phyloP scores from a whole-genome alignment of 495 filamentous ascomycete species.

The Tetracladium marchalianum region DNA sequence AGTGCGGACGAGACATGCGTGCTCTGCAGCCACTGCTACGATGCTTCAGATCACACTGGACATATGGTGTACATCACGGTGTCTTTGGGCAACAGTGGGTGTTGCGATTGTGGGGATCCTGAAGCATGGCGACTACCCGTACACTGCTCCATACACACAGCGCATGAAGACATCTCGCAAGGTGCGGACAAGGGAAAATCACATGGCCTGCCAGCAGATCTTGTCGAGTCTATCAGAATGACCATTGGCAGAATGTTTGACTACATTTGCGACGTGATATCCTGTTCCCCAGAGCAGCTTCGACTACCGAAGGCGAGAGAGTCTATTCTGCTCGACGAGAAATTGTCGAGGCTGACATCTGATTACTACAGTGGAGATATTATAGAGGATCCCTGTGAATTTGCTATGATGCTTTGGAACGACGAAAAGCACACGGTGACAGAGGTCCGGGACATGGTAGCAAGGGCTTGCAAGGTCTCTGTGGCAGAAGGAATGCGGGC shows the following conservation, averaged over 20 bases:
- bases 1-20: slow-evolving; percentile 80
- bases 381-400: slow-evolving; percentile 52
- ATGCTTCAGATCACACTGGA: slow-evolving; percentile 87
- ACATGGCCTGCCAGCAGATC: slow-evolving; percentile 54
- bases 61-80: slow-evolving; percentile 82
- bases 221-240: slow-evolving; percentile 63
- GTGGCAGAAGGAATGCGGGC: slow-evolving; percentile 57
- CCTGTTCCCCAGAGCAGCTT: slow-evolving; percentile 92
- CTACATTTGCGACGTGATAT: slow-evolving; percentile 94
- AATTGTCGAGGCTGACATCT: slow-evolving; percentile 60
- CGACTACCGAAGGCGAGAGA: slow-evolving; percentile 73
- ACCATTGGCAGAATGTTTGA: slow-evolving; percentile 81
- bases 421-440: slow-evolving; percentile 95
- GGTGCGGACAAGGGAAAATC: slow-evolving; percentile 55
- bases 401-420: slow-evolving; percentile 88
- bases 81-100: slow-evolving; percentile 83
- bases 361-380: slow-evolving; percentile 48
- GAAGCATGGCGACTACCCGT: slow-evolving; percentile 87
- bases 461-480: slow-evolving; percentile 72
- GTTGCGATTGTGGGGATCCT: slow-evolving; percentile 92
- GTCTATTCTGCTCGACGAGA: slow-evolving; percentile 72
- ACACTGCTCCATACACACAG: slow-evolving; percentile 87
- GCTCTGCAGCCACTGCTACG: slow-evolving; percentile 84
- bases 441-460: slow-evolving; percentile 85
- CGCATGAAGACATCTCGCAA: slow-evolving; percentile 37